Percentiles rank a stretch among this genome's conserved stretches.
Conservation (phyloP, 305 asterid genomes). For the Fraxinus sp. region DNA sequence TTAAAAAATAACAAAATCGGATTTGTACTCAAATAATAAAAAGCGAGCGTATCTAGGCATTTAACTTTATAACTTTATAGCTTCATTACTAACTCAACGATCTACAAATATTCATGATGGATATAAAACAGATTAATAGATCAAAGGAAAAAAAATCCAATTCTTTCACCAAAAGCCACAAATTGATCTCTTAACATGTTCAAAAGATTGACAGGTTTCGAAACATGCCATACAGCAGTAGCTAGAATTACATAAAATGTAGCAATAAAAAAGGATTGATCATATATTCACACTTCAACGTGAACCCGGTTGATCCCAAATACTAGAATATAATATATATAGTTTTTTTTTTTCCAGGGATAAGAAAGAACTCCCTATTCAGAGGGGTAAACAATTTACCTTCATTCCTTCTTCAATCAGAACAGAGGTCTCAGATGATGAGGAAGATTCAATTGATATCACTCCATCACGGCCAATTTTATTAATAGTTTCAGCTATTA, state of each 20-base stretch:
- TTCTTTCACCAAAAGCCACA: not conserved
- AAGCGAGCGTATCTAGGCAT: not conserved
- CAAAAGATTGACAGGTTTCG: not conserved
- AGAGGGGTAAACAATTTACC: constrained; percentile 39
- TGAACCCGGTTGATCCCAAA: not conserved
- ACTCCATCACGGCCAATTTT: constrained; percentile 95
- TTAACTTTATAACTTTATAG: constrained; percentile 12
- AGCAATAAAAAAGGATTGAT: not conserved
- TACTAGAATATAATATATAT: not conserved
- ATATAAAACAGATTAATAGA: not conserved
- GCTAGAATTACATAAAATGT: not conserved
- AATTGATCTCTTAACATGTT: not conserved
- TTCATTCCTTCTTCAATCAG: constrained; percentile 94
- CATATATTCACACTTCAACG: not conserved
- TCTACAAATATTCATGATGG: not conserved
- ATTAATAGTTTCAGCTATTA: constrained; percentile 81
- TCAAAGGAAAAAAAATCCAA: not conserved
- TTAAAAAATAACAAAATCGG: not conserved
- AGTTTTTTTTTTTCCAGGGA: not conserved
- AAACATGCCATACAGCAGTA: not conserved
- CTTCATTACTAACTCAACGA: not conserved
- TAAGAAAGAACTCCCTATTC: not conserved
- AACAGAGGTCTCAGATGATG: constrained; percentile 72
- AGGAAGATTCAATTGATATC: constrained; percentile 70
- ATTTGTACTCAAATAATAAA: not conserved